Conservation (phyloP, 495 filamentous ascomycete genomes). For the Penicillium daleae region DNA sequence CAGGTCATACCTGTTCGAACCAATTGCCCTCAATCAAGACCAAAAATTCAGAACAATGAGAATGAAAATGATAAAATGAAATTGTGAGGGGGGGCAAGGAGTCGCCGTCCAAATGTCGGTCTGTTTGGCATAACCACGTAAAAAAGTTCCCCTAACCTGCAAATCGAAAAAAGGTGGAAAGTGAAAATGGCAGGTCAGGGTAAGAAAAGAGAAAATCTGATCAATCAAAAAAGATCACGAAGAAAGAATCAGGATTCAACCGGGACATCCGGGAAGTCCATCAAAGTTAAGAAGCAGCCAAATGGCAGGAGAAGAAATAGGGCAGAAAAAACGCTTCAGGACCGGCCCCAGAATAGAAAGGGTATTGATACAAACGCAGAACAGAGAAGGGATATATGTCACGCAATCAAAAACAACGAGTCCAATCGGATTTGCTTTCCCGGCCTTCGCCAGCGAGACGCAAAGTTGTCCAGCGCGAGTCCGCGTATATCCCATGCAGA, state of each 20-base stretch:
- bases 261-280: constrained; percentile 27
- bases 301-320: constrained; percentile 8
- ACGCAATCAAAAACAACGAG: constrained; percentile 32
- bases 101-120: constrained; percentile 36
- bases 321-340: constrained; percentile 34
- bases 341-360: constrained; percentile 39
- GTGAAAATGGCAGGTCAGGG: constrained; percentile 24
- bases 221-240: constrained; percentile 19
- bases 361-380: constrained; percentile 37
- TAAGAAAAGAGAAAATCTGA: constrained; percentile 21
- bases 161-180: constrained; percentile 22
- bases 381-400: constrained; percentile 36
- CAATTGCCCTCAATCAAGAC: constrained; percentile 30
- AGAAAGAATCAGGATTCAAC: constrained; percentile 21
- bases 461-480: constrained; percentile 9
- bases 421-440: constrained; percentile 28
- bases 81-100: constrained; percentile 19
- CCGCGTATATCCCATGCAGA: neutral
- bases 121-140: constrained; percentile 39
- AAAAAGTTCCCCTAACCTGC: constrained; percentile 33
- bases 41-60: constrained; percentile 29
- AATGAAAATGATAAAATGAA: constrained; percentile 26
- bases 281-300: constrained; percentile 11
- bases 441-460: constrained; percentile 32
- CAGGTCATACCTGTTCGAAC: constrained; percentile 22